Evolutionary conservation across 73 alveolate species (phyloP).

Genomic region (Paramecium tetraurelia): DNA sequence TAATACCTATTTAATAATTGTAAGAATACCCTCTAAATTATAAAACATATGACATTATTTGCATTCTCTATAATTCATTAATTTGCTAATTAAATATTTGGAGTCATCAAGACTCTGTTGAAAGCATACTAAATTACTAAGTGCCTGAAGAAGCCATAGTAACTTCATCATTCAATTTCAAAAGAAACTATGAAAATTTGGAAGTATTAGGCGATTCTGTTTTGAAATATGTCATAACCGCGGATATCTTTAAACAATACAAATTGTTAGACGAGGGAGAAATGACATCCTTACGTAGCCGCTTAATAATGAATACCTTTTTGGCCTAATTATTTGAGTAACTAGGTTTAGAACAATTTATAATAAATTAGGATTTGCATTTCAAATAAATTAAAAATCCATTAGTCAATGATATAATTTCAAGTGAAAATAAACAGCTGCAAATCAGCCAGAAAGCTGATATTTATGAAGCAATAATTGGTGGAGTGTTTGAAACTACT

Average conservation of each 20-base stretch:
- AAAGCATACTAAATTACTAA: background rate
- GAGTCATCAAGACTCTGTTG: background rate
- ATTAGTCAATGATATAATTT: background rate
- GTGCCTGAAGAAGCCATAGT: background rate
- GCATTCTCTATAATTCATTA: background rate
- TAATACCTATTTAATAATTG: background rate
- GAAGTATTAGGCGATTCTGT: conserved; percentile 29
- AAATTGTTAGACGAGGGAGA: background rate
- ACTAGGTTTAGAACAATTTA: background rate
- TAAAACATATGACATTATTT: background rate
- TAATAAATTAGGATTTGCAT: conserved; percentile 15
- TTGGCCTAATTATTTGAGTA: background rate
- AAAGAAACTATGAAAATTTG: conserved; percentile 34
- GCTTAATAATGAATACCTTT: background rate
- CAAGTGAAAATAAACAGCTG: background rate
- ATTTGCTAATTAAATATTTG: conserved; percentile 24
- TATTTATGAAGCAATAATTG: conserved; percentile 29
- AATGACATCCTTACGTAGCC: conserved; percentile 14
- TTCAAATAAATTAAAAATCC: conserved; percentile 3
- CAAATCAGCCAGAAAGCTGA: background rate
- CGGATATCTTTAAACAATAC: background rate
- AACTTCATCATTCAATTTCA: background rate
- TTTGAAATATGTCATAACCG: conserved; percentile 21
- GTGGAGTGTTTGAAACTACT: background rate
- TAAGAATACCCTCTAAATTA: background rate